Percentiles rank a stretch among this genome's conserved stretches.
Evolutionary conservation across 1,139 yeast species (phyloP).

Genomic region (Blastobotrys malaysiensis): DNA sequence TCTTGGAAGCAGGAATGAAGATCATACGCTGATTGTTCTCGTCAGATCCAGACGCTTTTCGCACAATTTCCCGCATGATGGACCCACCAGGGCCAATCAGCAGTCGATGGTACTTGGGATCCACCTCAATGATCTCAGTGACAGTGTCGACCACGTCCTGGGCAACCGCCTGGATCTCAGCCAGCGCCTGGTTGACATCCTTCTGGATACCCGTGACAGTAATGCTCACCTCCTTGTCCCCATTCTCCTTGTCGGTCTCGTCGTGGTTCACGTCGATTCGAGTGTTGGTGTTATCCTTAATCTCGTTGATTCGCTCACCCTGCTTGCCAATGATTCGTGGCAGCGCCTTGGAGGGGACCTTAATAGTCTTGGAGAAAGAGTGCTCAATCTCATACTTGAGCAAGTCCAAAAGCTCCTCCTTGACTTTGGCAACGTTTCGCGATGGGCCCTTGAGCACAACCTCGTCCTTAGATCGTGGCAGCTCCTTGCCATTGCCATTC

Average conservation of each 20-base stretch:
- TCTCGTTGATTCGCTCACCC: constrained; percentile 80
- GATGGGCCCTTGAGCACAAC: constrained; percentile 88
- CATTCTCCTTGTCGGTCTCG: constrained; percentile 34
- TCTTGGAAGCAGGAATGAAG: constrained; percentile 68
- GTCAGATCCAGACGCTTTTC: constrained; percentile 69
- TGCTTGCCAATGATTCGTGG: constrained; percentile 84
- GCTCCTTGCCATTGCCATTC: constrained; percentile 19
- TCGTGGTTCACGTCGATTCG: constrained; percentile 61
- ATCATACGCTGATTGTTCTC: constrained; percentile 50
- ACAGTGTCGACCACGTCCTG: constrained; percentile 62
- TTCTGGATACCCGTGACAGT: constrained; percentile 74
- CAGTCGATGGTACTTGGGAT: constrained; percentile 71
- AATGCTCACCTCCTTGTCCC: constrained; percentile 43
- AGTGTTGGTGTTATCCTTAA: constrained; percentile 75
- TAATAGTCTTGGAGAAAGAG: constrained; percentile 58
- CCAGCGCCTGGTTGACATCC: constrained; percentile 71
- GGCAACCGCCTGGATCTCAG: constrained; percentile 58
- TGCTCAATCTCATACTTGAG: constrained; percentile 84
- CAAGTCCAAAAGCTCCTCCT: constrained; percentile 79
- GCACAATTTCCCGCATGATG: constrained; percentile 65
- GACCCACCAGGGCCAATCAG: constrained; percentile 82
- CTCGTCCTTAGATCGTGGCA: constrained; percentile 42
- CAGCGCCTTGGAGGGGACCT: constrained; percentile 67
- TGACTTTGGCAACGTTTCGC: constrained; percentile 78
- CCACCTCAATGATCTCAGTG: constrained; percentile 59